Evolutionary conservation across 129 eudicot genomes (phyloP), one percentile per base, ranked within the genome.

Genomic region (Flaveria linearis): DNA sequence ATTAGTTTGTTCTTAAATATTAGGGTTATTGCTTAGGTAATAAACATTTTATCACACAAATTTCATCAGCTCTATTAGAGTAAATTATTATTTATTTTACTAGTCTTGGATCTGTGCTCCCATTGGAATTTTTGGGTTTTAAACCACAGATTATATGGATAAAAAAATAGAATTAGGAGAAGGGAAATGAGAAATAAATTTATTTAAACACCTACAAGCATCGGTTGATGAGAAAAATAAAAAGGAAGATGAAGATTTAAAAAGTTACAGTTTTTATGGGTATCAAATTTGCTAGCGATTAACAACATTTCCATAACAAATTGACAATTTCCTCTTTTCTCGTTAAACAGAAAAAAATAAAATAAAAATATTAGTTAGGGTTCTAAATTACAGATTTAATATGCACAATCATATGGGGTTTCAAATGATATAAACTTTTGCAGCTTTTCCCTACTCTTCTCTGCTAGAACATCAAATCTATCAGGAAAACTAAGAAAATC

Each of bases 351-450:
- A 56, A 10, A 10, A 78, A 71, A 70, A 13, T 17, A 70, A 58
- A 60, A 22, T 47, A 65, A 62, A 10, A 50, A 79, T 60, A 49
- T 16, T 8, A 80, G 52, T 69, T 74, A 74, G 84, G 80, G 75
- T 55, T 73, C 42, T 17, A 42, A 76, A 25, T 72, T 49, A 42
- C 22, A 41, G 51, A 63, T 36, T 42, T 72, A n/a, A 55, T 30
- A 36, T 20, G 50, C 36, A 79, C 49, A 67, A 26, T 72, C 30
- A 30, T 30, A 30, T 66, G 74, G 79, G 79, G 80, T 73, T 80
- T 73, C 75, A 74, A 74, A 74, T 73, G 70, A 80, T 80, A 39
- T 80, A 69, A 45, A 53, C 39, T 43, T 80, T 55, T 73, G 74
- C 75, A 80, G 79, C 75, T 73, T 80, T 73, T 73, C 43, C 75